Evolutionary conservation across 2,329 filamentous ascomycete species (phyloP), one percentile per base, ranked within the genome.

Genomic region (Amesomyces nigricolor): DNA sequence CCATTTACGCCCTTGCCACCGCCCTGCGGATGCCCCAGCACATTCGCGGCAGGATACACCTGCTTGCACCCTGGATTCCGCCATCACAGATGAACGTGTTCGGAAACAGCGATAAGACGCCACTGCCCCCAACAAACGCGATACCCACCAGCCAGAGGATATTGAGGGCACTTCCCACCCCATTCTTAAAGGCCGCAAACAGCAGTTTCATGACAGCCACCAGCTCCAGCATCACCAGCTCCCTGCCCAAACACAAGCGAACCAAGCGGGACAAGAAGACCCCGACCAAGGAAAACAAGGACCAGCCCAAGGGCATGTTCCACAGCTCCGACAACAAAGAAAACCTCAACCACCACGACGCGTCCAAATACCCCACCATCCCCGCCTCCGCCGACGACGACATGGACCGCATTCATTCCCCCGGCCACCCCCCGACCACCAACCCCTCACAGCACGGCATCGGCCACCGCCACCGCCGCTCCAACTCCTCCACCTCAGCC

Each of bases 1-100:
- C 94, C n/a, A 95, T 99, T 51, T 99, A 99, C 67, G 94, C 94
- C 2, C 80, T 99, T 16, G 94, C 94, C 0, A 97, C 94, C 0
- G 94, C 94, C 0, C 77, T 99, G 44, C 88, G 94, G 44, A 95
- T 99, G 82, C 94, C 94, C 4, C 91, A 96, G 65, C 89, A 96
- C 66, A 95, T 99, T 58, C 87, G 91, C 5, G 94, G 94, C 17
- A 87, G 90, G 51, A 94, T 99, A 53, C 94, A 99, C 70, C 81
- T 99, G 2, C 79, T 99, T 8, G 92, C 94, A 0, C 94, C 94
- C 0, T 96, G 91, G 94, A 97, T 99, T 46, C 94, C 94, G 1
- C 94, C 94, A 0, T 97, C 90, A 4, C 91, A 96, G 68, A 87
- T 96, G 78, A 91, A 85, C 51, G 85, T 87, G 16, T 86, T 91